Evolutionary conservation across 2,329 filamentous ascomycete genomes (phyloP).

Genomic region (Pyricularia pennisetigena): DNA sequence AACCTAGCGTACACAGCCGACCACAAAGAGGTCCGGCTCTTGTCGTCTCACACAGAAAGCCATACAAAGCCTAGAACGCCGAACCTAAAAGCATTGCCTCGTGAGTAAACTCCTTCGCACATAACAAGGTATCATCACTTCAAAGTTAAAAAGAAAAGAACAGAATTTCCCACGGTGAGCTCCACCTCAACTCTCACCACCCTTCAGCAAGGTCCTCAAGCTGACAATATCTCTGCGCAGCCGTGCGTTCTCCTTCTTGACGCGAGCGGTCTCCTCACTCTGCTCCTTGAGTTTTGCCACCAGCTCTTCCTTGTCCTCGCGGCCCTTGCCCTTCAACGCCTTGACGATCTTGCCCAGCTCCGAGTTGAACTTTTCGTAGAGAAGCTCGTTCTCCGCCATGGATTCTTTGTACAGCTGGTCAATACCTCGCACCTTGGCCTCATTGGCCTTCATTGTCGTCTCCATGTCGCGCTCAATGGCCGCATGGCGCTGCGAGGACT

Average conservation of each 20-base stretch:
- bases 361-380: slow-evolving; percentile 89
- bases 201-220: slow-evolving; percentile 45
- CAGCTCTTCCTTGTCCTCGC: slow-evolving; percentile 72
- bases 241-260: slow-evolving; percentile 79
- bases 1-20: background rate
- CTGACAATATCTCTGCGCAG: slow-evolving; percentile 76
- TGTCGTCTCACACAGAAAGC: background rate
- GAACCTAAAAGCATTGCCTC: background rate
- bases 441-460: slow-evolving; percentile 59
- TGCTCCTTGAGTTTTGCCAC: slow-evolving; percentile 60
- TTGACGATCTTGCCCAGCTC: slow-evolving; percentile 77
- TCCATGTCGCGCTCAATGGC: slow-evolving; percentile 63
- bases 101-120: slow-evolving; percentile 3
- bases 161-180: background rate
- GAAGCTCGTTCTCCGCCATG: slow-evolving; percentile 81
- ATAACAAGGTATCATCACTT: background rate
- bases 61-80: background rate
- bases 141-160: background rate
- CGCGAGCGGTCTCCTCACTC: slow-evolving; percentile 64
- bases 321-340: slow-evolving; percentile 60
- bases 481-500: slow-evolving; percentile 50
- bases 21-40: background rate
- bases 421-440: slow-evolving; percentile 70
- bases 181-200: slow-evolving; percentile 13
- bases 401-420: slow-evolving; percentile 85